Percentiles rank a stretch among this genome's conserved stretches.
phyloP scores from a whole-genome alignment of 1,284 basidiomycete species.

The Apiotrichum brassicae region DNA sequence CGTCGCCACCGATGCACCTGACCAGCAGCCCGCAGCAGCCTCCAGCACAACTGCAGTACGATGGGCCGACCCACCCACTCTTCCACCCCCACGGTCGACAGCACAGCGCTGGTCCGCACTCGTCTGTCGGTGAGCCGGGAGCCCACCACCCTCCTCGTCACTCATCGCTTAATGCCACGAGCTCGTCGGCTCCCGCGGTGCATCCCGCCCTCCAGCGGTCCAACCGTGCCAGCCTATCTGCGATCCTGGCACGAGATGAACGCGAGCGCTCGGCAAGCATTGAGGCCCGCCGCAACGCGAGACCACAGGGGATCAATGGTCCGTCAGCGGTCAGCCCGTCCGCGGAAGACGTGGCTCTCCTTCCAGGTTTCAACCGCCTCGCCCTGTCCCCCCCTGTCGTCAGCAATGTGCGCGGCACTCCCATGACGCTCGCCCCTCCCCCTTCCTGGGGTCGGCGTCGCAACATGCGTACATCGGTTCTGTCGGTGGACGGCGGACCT shows the following conservation, averaged over 20 bases:
- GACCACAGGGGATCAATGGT: too few species aligned
- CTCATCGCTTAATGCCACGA: not conserved
- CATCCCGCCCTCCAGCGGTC: not conserved
- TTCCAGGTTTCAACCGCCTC: not conserved
- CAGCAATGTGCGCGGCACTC: not conserved
- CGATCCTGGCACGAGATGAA: not conserved
- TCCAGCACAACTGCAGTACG: too few species aligned
- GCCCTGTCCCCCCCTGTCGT: not conserved
- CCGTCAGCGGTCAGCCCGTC: not conserved
- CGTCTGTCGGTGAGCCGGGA: too few species aligned
- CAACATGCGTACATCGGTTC: not conserved
- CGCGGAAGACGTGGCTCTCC: not conserved
- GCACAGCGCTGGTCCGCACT: not conserved
- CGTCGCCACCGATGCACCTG: too few species aligned
- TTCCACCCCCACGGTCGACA: not conserved
- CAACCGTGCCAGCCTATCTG: not conserved
- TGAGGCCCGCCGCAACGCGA: not conserved
- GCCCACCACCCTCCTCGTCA: not conserved
- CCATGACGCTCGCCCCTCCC: not conserved
- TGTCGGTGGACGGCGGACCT: not conserved
- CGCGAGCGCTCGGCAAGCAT: not conserved
- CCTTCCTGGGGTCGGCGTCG: not conserved
- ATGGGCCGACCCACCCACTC: not conserved
- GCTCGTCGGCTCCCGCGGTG: not conserved
- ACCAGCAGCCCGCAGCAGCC: too few species aligned